phyloP scores from a whole-genome alignment of 2,329 filamentous ascomycete genomes.

The Plenodomus tracheiphilus region DNA sequence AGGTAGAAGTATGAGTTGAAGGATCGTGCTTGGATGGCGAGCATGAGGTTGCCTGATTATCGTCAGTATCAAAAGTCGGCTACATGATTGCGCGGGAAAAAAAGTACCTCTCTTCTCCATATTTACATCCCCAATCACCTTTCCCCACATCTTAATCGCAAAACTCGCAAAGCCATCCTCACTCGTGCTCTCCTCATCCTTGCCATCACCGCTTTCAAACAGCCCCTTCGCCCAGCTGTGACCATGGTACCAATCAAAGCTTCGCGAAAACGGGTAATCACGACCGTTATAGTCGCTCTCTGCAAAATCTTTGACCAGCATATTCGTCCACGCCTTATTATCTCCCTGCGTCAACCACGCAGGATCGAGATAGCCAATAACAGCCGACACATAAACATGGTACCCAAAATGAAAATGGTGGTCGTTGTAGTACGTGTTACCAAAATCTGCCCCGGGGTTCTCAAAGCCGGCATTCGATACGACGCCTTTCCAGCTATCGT shows the following conservation, averaged over 20 bases:
- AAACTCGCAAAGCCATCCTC: slow-evolving; percentile 89
- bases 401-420: slow-evolving; percentile 75
- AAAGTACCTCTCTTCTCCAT: slow-evolving; percentile 74
- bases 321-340: slow-evolving; percentile 81
- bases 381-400: slow-evolving; percentile 82
- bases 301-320: slow-evolving; percentile 78
- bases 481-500: slow-evolving; percentile 73
- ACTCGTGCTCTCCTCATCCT: slow-evolving; percentile 84
- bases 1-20: slow-evolving; percentile 84
- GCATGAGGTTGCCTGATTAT: slow-evolving; percentile 71
- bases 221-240: slow-evolving; percentile 91
- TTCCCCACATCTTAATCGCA: slow-evolving; percentile 92
- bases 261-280: slow-evolving; percentile 76
- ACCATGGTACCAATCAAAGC: slow-evolving; percentile 92
- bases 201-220: slow-evolving; percentile 71
- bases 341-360: slow-evolving; percentile 64
- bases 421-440: slow-evolving; percentile 77
- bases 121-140: slow-evolving; percentile 70
- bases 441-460: slow-evolving; percentile 77
- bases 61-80: too few relatives aligned
- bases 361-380: slow-evolving; percentile 78
- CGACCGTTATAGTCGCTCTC: slow-evolving; percentile 71
- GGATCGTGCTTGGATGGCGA: slow-evolving; percentile 74
- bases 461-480: slow-evolving; percentile 78
- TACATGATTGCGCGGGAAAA: too few relatives aligned